These are phyloP conservation scores for Musa beccarii DNA, from an alignment of 176 grass and related monocot genomes.

Conservation along the genomic window DNA sequence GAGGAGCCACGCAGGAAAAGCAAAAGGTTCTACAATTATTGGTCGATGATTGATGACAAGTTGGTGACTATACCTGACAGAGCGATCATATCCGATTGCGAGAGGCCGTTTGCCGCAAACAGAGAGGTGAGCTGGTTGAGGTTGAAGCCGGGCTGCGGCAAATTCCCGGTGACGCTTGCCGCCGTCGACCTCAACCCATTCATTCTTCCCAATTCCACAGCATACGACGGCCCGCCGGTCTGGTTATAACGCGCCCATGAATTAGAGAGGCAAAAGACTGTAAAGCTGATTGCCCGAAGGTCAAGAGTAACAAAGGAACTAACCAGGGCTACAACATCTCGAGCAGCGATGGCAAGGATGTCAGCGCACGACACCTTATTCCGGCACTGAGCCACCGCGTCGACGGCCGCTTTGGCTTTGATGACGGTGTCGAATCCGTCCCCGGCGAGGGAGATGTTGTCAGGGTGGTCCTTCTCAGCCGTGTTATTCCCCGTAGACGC, in stretches of 20 bases:
- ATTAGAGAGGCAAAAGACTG: not conserved
- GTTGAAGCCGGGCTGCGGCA: slow-evolving; percentile 57
- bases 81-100: slow-evolving; percentile 78
- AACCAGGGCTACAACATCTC: slow-evolving; percentile 48
- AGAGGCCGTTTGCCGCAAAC: slow-evolving; percentile 72
- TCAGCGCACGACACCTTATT: slow-evolving; percentile 58
- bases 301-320: not conserved
- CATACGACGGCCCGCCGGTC: slow-evolving; percentile 66
- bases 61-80: slow-evolving; percentile 42
- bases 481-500: slow-evolving; percentile 33
- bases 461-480: slow-evolving; percentile 42
- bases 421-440: slow-evolving; percentile 55
- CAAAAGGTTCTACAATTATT: no score
- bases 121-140: slow-evolving; percentile 60
- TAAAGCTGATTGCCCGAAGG: not conserved
- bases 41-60: no score
- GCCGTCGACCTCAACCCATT: slow-evolving; percentile 77
- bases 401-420: slow-evolving; percentile 43
- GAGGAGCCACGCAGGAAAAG: no score
- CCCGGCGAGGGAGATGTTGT: slow-evolving; percentile 43
- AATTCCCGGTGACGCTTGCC: slow-evolving; percentile 46
- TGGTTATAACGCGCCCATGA: not conserved
- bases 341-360: slow-evolving; percentile 49
- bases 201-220: slow-evolving; percentile 70
- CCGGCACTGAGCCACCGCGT: slow-evolving; percentile 46